Percentiles rank a stretch among this genome's conserved stretches.
Evolutionary conservation across 2,329 filamentous ascomycete genomes (phyloP).

Genomic region (Fusarium transvaalense): DNA sequence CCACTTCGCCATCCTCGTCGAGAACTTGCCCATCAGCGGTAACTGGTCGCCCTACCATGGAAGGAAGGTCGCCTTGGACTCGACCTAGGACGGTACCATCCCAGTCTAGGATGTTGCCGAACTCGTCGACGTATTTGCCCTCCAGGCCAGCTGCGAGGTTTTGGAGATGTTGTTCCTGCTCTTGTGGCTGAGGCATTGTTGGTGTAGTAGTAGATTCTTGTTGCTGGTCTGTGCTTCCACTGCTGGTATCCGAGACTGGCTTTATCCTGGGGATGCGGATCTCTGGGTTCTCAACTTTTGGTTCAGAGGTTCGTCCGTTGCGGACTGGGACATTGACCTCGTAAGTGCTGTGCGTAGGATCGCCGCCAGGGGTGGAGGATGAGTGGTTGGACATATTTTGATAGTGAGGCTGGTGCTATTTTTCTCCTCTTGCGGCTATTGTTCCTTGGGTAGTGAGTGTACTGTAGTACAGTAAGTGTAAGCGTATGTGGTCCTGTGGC

Average conservation of each 20-base stretch:
- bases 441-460: neutral
- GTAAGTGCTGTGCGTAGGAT: constrained; percentile 47
- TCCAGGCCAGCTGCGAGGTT: constrained; percentile 58
- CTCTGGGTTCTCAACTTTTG: constrained; percentile 37
- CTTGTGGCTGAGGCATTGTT: constrained; percentile 1
- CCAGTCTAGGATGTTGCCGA: constrained; percentile 65
- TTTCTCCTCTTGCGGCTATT: neutral
- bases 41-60: constrained; percentile 65
- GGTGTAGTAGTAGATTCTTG: constrained; percentile 25
- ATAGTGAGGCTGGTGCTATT: neutral
- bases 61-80: constrained; percentile 66
- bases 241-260: constrained; percentile 50
- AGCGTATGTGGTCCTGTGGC: constrained; percentile 4
- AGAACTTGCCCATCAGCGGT: constrained; percentile 66
- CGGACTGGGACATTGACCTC: constrained; percentile 46
- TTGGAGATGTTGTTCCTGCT: constrained; percentile 46
- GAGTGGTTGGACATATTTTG: constrained; percentile 19
- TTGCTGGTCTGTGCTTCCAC: constrained; percentile 20
- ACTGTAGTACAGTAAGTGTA: too few species aligned
- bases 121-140: constrained; percentile 65
- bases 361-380: constrained; percentile 36
- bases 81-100: constrained; percentile 65
- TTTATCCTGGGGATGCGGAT: constrained; percentile 58
- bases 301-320: constrained; percentile 23
- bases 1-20: constrained; percentile 82